Evolutionary conservation across 768 basidiomycete genomes (phyloP).

Genomic region (Mycena pura): DNA sequence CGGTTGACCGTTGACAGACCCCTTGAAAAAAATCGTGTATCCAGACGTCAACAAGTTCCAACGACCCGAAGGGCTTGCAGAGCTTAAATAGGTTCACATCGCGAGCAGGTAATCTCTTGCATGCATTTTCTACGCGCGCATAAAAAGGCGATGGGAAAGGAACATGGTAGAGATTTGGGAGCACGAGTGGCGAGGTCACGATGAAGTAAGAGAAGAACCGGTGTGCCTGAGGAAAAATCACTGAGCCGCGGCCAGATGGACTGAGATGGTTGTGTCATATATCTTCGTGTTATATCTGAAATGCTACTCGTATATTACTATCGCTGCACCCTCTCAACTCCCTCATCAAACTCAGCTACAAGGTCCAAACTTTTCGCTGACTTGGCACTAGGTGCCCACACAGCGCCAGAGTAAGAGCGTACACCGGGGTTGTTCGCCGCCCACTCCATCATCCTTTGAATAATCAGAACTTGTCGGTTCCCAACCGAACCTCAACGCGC

Average conservation of each 20-base stretch:
- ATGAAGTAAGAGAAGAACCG: conserved; percentile 20
- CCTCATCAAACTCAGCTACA: conserved; percentile 44
- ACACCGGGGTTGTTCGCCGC: conserved; percentile 36
- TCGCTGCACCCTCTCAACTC: conserved; percentile 38
- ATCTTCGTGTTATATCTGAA: conserved; percentile 7
- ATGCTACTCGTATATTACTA: conserved; percentile 1
- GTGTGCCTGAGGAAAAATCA: background rate
- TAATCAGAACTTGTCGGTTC: background rate
- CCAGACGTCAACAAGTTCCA: conserved; percentile 14
- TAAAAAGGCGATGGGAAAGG: conserved; percentile 16
- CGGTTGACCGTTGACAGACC: too few species aligned
- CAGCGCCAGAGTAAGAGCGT: conserved; percentile 29
- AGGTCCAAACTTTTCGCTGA: conserved; percentile 35
- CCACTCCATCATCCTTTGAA: conserved; percentile 43
- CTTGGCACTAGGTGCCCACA: background rate
- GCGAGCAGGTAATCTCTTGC: too few species aligned
- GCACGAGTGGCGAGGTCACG: conserved; percentile 1
- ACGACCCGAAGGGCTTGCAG: too few species aligned
- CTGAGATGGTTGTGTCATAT: background rate
- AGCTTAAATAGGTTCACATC: too few species aligned
- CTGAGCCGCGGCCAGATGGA: too few species aligned
- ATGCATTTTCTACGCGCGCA: too few species aligned
- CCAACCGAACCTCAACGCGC: background rate
- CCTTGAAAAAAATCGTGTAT: conserved; percentile 28
- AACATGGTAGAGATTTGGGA: conserved; percentile 14